Evolutionary conservation across 176 grass and related monocot species (phyloP).

Genomic region (bread wheat (Triticum aestivum)): IWGSC_CS_RefSeq_v2.1 NC_057800.1:380612685-380613184

Average conservation of each 20-base stretch:
- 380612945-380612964: background rate
- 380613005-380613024: background rate
- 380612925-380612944: background rate
- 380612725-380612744: constrained; percentile 33
- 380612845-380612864: constrained; percentile 31
- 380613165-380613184: no score
- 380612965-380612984: background rate
- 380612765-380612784: background rate
- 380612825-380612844: constrained; percentile 19
- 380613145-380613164: no score
- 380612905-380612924: background rate
- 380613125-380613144: no score
- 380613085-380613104: background rate
- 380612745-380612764: background rate
- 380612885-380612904: background rate
- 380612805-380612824: constrained; percentile 27
- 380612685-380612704: constrained; percentile 11
- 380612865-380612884: constrained; percentile 36
- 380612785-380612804: constrained; percentile 26
- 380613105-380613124: no score
- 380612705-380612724: constrained; percentile 32
- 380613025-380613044: background rate
- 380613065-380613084: background rate
- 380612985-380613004: background rate
- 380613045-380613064: background rate